A percentile compares a stretch with the other conserved stretches of the same genome.
Evolutionary conservation across 495 filamentous ascomycete genomes (phyloP).

Genomic region (Alectoria sarmentosa): DNA sequence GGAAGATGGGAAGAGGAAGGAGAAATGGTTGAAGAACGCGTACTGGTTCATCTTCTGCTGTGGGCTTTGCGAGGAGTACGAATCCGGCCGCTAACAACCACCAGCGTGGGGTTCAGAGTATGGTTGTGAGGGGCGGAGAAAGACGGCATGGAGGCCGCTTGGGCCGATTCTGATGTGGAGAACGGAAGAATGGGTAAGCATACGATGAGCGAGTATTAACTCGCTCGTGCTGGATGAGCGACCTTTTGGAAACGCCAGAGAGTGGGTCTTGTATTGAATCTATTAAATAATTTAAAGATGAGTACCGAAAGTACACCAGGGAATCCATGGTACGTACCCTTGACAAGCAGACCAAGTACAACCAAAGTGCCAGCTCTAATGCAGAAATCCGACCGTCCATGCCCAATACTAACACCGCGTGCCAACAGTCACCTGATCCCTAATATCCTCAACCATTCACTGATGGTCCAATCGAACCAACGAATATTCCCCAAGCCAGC

Average conservation of each 20-base stretch:
- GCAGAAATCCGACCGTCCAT: not conserved
- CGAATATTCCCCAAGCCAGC: not conserved
- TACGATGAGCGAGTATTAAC: not conserved
- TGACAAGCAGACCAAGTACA: not conserved
- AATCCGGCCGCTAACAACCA: not conserved
- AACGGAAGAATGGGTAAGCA: not conserved
- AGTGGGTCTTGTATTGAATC: not conserved
- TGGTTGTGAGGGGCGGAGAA: not conserved
- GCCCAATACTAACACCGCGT: not conserved
- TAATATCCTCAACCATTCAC: too few relatives aligned
- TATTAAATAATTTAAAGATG: not conserved
- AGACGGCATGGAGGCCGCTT: not conserved
- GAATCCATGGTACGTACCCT: not conserved
- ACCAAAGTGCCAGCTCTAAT: not conserved
- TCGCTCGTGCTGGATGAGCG: not conserved
- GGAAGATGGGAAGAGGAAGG: not conserved
- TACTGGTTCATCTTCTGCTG: slow-evolving; percentile 2
- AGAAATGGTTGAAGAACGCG: not conserved
- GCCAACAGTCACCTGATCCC: too few relatives aligned
- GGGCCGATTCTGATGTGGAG: not conserved
- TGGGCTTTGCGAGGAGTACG: not conserved
- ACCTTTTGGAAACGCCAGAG: not conserved
- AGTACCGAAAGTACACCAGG: not conserved
- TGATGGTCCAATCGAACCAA: not conserved
- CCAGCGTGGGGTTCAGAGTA: not conserved